phyloP scores from a whole-genome alignment of 805 yeast genomes.

The Candida fluviatilis region DNA sequence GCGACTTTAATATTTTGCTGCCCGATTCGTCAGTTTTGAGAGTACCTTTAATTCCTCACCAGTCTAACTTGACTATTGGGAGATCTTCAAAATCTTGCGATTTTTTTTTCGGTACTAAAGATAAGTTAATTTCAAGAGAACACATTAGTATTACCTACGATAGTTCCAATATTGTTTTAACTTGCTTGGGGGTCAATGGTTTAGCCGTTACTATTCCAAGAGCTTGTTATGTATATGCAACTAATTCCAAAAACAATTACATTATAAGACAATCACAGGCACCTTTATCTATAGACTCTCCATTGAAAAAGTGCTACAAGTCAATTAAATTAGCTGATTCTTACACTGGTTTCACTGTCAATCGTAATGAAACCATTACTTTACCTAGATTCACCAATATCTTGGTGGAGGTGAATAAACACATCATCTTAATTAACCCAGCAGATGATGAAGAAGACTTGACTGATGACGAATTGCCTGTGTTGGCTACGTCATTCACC shows the following conservation, averaged over 20 bases:
- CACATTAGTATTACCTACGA: slow-evolving; percentile 54
- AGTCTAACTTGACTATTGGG: slow-evolving; percentile 48
- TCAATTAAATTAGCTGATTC: slow-evolving; percentile 38
- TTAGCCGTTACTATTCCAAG: slow-evolving; percentile 61
- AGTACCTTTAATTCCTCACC: slow-evolving; percentile 38
- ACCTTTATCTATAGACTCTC: slow-evolving; percentile 7
- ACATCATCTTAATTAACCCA: slow-evolving; percentile 49
- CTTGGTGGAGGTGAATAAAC: slow-evolving; percentile 69
- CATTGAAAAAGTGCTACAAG: slow-evolving; percentile 13
- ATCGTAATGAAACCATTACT: slow-evolving; percentile 57
- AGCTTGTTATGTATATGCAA: slow-evolving; percentile 28
- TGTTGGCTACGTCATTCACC: slow-evolving; percentile 6
- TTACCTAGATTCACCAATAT: slow-evolving; percentile 63
- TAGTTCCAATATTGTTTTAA: slow-evolving; percentile 43
- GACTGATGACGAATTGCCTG: slow-evolving; percentile 42
- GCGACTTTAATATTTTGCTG: slow-evolving; percentile 32
- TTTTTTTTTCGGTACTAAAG: slow-evolving; percentile 42
- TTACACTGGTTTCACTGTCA: slow-evolving; percentile 53
- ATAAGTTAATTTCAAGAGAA: slow-evolving; percentile 61
- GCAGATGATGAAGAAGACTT: slow-evolving; percentile 39
- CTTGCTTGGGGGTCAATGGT: slow-evolving; percentile 84
- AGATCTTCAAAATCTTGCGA: slow-evolving; percentile 63
- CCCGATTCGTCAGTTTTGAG: slow-evolving; percentile 29
- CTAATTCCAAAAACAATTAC: slow-evolving; percentile 18
- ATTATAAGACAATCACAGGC: slow-evolving; percentile 11